phyloP scores from a whole-genome alignment of 108 stramenopile species.

The Cyclotella kingstonii region DNA sequence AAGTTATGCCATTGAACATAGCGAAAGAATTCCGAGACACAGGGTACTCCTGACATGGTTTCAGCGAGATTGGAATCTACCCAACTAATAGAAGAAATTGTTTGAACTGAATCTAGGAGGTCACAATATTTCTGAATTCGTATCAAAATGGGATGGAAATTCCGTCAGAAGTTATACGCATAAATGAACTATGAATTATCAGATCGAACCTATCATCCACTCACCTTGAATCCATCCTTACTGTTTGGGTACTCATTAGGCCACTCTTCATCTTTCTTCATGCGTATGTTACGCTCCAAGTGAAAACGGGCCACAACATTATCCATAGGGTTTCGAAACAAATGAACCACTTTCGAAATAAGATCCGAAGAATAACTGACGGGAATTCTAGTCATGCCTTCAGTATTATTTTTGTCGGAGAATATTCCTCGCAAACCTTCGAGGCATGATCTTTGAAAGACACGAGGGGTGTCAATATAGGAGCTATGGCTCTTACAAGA shows the following conservation, averaged over 20 bases:
- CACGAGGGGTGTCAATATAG: constrained; percentile 30
- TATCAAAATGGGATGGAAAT: no score
- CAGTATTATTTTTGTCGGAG: not conserved
- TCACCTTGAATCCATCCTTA: constrained; percentile 26
- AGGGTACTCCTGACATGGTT: constrained; percentile 23
- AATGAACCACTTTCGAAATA: constrained; percentile 36
- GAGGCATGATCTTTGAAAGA: constrained; percentile 27
- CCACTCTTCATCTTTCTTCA: constrained; percentile 27
- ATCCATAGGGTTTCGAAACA: constrained; percentile 44
- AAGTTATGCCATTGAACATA: constrained; percentile 49
- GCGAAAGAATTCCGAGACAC: constrained; percentile 38
- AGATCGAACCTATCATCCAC: no score
- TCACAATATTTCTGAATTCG: constrained; percentile 43
- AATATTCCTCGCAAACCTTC: constrained; percentile 21
- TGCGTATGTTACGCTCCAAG: constrained; percentile 20
- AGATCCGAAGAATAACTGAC: constrained; percentile 21
- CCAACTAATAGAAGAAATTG: constrained; percentile 12
- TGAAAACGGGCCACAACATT: constrained; percentile 50
- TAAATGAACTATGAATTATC: no score
- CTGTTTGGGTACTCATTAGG: constrained; percentile 28
- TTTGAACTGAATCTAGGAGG: constrained; percentile 19
- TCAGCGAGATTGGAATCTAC: constrained; percentile 31
- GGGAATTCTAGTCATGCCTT: not conserved
- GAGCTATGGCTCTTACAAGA: constrained; percentile 1
- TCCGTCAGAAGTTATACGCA: no score